These are phyloP conservation scores for Arabis alpina DNA, from an alignment of 345 rosid genomes.

Conservation along the genomic window DNA sequence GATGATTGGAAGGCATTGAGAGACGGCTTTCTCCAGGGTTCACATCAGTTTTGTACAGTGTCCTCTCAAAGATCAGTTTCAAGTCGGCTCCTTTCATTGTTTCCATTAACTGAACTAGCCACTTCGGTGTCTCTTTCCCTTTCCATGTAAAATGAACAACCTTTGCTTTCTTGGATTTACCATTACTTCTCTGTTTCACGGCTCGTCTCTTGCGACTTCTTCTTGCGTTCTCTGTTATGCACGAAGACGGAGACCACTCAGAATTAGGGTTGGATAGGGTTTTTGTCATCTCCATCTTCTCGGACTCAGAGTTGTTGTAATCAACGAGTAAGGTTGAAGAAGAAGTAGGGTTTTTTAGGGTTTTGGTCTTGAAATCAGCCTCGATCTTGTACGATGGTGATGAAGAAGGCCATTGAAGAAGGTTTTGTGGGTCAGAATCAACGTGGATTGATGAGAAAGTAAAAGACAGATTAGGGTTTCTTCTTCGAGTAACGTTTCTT, in stretches of 20 bases:
- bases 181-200: slow-evolving; percentile 2
- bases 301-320: not conserved
- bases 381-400: not conserved
- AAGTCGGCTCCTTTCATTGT: not conserved
- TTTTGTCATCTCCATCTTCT: no score
- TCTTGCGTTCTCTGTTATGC: not conserved
- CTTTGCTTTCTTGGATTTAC: slow-evolving; percentile 11
- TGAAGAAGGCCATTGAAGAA: not conserved
- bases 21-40: not conserved
- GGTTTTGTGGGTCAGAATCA: not conserved
- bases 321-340: not conserved
- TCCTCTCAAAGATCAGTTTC: slow-evolving; percentile 14
- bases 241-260: no score
- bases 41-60: not conserved
- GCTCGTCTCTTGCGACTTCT: no score
- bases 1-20: slow-evolving; percentile 7
- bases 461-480: not conserved
- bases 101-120: not conserved
- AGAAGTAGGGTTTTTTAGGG: not conserved
- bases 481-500: not conserved
- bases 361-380: not conserved
- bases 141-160: not conserved
- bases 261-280: no score
- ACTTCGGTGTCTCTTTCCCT: not conserved
- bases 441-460: not conserved